These are phyloP conservation scores for Phytopythium aichiense DNA, from an alignment of 352 stramenopile species.

Conservation along the genomic window DNA sequence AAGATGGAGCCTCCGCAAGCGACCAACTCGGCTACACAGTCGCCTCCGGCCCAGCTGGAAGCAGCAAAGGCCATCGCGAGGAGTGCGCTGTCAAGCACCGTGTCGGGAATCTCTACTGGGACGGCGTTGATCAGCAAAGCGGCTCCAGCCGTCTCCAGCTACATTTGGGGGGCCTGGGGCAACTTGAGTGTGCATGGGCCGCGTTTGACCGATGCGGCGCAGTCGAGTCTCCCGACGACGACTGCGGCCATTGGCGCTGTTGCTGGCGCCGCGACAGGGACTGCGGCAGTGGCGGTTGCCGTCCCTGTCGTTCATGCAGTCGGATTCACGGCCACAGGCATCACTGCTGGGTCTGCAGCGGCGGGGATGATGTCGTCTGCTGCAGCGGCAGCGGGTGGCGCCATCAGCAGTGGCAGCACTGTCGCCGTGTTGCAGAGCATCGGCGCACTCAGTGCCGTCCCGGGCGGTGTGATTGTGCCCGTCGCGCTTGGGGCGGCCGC, in stretches of 20 bases:
- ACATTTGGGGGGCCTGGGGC: background rate
- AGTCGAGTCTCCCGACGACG: background rate
- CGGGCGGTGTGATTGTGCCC: background rate
- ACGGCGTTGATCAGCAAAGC: background rate
- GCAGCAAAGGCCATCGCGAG: background rate
- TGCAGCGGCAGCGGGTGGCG: conserved; percentile 21
- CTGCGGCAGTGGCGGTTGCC: conserved; percentile 1
- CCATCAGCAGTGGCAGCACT: conserved; percentile 23
- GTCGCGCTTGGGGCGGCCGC: background rate
- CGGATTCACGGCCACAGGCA: conserved; percentile 31
- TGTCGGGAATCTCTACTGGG: background rate
- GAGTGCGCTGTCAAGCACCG: background rate
- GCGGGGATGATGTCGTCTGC: conserved; percentile 47
- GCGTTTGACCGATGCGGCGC: background rate
- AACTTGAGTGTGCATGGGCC: no score
- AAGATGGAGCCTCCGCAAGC: background rate
- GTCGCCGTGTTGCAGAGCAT: conserved; percentile 45
- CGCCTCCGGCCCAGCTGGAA: no score
- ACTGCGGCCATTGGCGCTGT: background rate
- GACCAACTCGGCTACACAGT: background rate
- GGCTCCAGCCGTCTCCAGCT: background rate
- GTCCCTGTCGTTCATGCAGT: conserved; percentile 5
- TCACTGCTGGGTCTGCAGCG: conserved; percentile 27
- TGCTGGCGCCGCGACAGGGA: conserved; percentile 7
- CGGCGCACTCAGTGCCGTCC: conserved; percentile 23